Percentiles rank a stretch among this genome's conserved stretches.
Evolutionary conservation across 2,329 filamentous ascomycete genomes (phyloP).

Genomic region (Chaetomium strumarium): DNA sequence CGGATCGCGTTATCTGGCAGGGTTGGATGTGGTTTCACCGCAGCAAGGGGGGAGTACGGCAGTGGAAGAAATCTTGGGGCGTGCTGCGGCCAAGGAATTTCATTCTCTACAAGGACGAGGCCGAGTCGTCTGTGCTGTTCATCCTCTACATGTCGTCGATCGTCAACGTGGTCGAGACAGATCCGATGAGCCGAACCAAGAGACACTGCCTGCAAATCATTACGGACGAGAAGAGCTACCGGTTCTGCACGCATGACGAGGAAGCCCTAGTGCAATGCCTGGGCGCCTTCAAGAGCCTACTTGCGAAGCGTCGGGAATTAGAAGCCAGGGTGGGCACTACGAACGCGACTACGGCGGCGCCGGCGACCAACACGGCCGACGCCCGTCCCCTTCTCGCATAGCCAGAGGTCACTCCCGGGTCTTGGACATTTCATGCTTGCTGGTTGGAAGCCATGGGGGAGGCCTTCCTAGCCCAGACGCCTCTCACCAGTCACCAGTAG

Average conservation of each 20-base stretch:
- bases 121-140: constrained; percentile 80
- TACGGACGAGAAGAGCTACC: constrained; percentile 79
- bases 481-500: not conserved
- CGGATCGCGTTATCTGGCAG: constrained; percentile 89
- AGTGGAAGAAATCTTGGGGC: constrained; percentile 94
- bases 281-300: constrained; percentile 82
- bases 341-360: constrained; percentile 5
- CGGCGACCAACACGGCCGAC: constrained; percentile 9
- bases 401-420: constrained; percentile 13
- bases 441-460: not conserved
- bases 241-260: constrained; percentile 73
- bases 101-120: constrained; percentile 86
- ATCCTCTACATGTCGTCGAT: constrained; percentile 74
- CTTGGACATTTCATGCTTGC: not conserved
- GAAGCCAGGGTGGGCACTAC: constrained; percentile 43
- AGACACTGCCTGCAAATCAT: constrained; percentile 87
- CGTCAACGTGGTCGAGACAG: constrained; percentile 87
- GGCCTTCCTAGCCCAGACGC: not conserved
- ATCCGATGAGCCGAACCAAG: constrained; percentile 80
- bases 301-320: constrained; percentile 63
- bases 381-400: constrained; percentile 6
- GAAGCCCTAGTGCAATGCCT: constrained; percentile 78
- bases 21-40: constrained; percentile 83
- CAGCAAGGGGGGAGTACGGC: constrained; percentile 72
- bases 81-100: constrained; percentile 81